phyloP scores from a whole-genome alignment of 2,329 filamentous ascomycete genomes.

The Capronia epimyces region DNA sequence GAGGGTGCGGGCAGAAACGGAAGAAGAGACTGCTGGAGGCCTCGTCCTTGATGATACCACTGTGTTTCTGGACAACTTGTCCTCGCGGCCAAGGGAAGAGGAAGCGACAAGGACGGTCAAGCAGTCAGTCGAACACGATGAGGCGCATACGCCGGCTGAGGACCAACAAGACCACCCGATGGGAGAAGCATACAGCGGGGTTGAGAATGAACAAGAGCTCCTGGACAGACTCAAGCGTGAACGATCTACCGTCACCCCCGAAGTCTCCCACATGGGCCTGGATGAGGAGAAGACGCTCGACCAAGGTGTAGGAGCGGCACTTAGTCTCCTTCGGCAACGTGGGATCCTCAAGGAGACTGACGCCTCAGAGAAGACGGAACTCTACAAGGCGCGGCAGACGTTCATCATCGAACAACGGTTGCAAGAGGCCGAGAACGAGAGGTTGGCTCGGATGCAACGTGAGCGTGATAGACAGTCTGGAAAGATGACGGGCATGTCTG shows the following conservation, averaged over 20 bases:
- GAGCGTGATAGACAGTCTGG: constrained; percentile 82
- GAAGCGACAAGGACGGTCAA: constrained; percentile 29
- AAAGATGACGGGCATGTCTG: constrained; percentile 79
- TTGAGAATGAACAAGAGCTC: constrained; percentile 46
- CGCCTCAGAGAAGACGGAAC: constrained; percentile 59
- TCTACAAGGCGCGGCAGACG: constrained; percentile 64
- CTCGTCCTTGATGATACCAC: constrained; percentile 94
- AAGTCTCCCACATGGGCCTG: constrained; percentile 63
- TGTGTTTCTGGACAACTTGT: constrained; percentile 84
- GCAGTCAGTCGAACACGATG: constrained; percentile 20
- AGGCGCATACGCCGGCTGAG: constrained; percentile 31
- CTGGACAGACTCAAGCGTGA: constrained; percentile 49
- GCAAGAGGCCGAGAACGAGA: constrained; percentile 74
- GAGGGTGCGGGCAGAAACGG: constrained; percentile 43
- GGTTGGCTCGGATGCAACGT: constrained; percentile 70
- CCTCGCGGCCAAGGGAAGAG: constrained; percentile 54
- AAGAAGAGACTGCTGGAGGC: constrained; percentile 54
- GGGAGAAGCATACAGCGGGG: constrained; percentile 49
- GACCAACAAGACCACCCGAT: constrained; percentile 47
- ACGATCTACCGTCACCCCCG: constrained; percentile 40
- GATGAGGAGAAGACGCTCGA: constrained; percentile 79
- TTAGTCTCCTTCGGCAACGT: constrained; percentile 77
- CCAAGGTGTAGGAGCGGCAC: constrained; percentile 71
- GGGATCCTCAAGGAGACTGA: constrained; percentile 66
- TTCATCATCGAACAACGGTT: constrained; percentile 75